Conservation (phyloP, 495 filamentous ascomycete genomes). For the Penicillium desertorum region DNA sequence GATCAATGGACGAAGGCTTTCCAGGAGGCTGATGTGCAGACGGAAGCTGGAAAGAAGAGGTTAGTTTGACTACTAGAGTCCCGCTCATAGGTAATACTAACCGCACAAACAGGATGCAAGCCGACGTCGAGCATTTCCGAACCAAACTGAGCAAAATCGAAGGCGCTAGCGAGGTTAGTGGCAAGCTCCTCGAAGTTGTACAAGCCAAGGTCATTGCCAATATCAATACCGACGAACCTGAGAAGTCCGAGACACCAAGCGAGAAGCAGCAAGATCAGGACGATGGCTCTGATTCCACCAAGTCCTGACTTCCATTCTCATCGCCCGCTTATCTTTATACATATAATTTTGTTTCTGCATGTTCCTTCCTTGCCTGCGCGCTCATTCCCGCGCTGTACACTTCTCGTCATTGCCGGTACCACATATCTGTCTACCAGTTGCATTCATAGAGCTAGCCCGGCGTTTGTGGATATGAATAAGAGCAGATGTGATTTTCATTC, state of each 20-base stretch:
- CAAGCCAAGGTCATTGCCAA: conserved; percentile 53
- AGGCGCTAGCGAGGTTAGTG: conserved; percentile 70
- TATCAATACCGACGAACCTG: conserved; percentile 16
- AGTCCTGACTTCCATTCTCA: conserved; percentile 12
- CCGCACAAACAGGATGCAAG: conserved; percentile 62
- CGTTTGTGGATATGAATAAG: conserved; percentile 21
- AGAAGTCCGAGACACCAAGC: conserved; percentile 15
- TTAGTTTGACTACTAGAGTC: conserved; percentile 39
- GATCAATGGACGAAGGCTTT: conserved; percentile 79
- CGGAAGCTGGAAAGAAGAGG: conserved; percentile 69
- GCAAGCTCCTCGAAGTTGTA: conserved; percentile 66
- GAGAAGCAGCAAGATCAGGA: conserved; percentile 17
- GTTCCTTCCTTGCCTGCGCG: background rate
- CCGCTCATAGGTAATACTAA: conserved; percentile 17
- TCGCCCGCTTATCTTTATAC: background rate
- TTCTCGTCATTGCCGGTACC: conserved; percentile 16
- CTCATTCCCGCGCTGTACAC: conserved; percentile 20
- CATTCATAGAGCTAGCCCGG: conserved; percentile 30
- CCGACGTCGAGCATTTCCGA: conserved; percentile 77
- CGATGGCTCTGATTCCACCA: conserved; percentile 17
- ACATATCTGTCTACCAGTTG: conserved; percentile 23
- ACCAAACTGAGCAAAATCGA: conserved; percentile 73
- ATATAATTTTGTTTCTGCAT: conserved; percentile 21
- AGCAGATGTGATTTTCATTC: background rate
- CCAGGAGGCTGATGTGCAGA: conserved; percentile 62